A percentile compares a stretch with the other conserved stretches of the same genome.
Conservation (phyloP, 768 basidiomycete genomes). For the Rhizopogon salebrosus region DNA sequence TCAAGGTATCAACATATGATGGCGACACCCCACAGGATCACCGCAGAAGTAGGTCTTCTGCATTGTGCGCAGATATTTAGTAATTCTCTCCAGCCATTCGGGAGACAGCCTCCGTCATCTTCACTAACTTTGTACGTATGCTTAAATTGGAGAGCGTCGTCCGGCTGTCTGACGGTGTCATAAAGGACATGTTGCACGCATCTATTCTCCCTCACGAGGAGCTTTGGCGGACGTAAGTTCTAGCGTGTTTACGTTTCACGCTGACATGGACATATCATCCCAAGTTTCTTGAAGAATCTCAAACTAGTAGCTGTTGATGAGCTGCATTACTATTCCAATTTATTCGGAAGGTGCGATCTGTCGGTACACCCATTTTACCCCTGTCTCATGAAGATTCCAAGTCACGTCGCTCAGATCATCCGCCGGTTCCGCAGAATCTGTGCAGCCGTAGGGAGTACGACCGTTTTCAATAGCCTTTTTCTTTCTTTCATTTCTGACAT, state of each 20-base stretch:
- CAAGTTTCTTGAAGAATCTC: conserved; percentile 70
- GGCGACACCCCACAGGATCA: conserved; percentile 78
- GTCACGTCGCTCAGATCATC: conserved; percentile 78
- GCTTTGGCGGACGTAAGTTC: conserved; percentile 62
- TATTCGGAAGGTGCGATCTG: conserved; percentile 64
- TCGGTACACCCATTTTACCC: not conserved
- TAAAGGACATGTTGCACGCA: conserved; percentile 79
- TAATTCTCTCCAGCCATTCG: conserved; percentile 48
- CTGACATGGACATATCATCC: conserved; percentile 3
- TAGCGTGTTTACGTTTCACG: not conserved
- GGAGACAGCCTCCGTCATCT: conserved; percentile 70
- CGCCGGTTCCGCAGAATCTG: conserved; percentile 73
- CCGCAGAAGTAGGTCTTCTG: conserved; percentile 43
- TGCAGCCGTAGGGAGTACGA: conserved; percentile 69
- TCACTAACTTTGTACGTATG: conserved; percentile 78
- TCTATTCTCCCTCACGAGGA: conserved; percentile 85
- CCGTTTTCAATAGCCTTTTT: not conserved
- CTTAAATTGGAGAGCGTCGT: not conserved
- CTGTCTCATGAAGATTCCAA: conserved; percentile 21
- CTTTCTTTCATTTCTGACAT: not conserved
- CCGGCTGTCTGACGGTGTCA: not conserved
- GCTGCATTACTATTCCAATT: conserved; percentile 78
- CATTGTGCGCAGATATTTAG: not conserved
- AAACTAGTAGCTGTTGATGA: conserved; percentile 81
- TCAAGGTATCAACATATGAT: conserved; percentile 76